Percentiles rank a stretch among this genome's conserved stretches.
Conservation (phyloP, 2,329 filamentous ascomycete species). For the Scolecobasidium constrictum region DNA sequence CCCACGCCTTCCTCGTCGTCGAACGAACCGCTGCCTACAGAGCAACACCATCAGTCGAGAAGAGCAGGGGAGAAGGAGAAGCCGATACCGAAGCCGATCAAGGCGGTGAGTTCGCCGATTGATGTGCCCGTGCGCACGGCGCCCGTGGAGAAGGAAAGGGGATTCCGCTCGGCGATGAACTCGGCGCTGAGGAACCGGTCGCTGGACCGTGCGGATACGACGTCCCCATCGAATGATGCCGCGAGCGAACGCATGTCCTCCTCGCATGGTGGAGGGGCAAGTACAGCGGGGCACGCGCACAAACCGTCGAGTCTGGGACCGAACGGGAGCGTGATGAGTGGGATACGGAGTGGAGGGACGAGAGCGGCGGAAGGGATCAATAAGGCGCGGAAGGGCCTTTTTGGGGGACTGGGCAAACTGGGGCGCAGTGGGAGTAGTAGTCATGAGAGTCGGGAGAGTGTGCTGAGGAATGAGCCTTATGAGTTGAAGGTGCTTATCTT, state of each 20-base stretch:
- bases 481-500: constrained; percentile 81
- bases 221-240: not conserved
- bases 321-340: constrained; percentile 52
- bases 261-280: not conserved
- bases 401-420: constrained; percentile 61
- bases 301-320: not conserved
- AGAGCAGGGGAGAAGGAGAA: constrained; percentile 10
- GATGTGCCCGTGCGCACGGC: constrained; percentile 45
- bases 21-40: not conserved
- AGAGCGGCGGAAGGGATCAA: constrained; percentile 60
- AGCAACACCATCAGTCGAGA: too few relatives aligned
- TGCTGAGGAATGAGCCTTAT: constrained; percentile 60
- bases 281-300: not conserved
- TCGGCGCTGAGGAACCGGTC: constrained; percentile 60
- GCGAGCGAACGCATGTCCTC: too few relatives aligned
- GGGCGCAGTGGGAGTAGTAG: constrained; percentile 50
- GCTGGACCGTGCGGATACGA: constrained; percentile 46
- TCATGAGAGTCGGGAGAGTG: constrained; percentile 52
- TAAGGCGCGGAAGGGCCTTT: constrained; percentile 71
- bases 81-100: constrained; percentile 17
- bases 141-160: constrained; percentile 54
- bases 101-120: not conserved
- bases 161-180: constrained; percentile 56
- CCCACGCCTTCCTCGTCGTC: not conserved
- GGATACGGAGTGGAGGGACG: constrained; percentile 59